Conservation (phyloP, 306 rosid genomes). For the Gillenia trifoliata region DNA sequence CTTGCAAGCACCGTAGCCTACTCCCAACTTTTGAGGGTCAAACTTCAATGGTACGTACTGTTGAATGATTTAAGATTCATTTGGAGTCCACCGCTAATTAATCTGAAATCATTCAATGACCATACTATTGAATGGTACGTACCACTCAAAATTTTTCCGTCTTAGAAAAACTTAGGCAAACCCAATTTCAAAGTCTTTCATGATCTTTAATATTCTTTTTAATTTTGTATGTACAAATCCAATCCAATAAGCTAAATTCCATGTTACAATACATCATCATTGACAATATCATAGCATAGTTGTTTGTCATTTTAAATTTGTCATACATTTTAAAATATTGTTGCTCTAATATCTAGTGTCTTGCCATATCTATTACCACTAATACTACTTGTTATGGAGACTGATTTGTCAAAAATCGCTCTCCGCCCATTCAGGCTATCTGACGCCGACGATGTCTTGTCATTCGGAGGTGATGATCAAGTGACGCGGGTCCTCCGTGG, state of each 20-base stretch:
- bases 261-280: neutral
- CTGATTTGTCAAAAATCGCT: constrained; percentile 22
- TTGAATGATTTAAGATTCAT: too few species aligned
- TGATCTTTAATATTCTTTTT: neutral
- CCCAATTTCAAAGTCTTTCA: neutral
- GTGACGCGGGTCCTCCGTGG: constrained; percentile 25
- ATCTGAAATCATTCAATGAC: too few species aligned
- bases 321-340: neutral
- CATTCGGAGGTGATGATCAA: constrained; percentile 50
- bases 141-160: too few species aligned
- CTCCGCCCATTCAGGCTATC: constrained; percentile 46
- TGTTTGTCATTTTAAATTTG: too few species aligned
- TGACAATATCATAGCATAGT: neutral
- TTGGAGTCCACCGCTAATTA: too few species aligned
- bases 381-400: constrained; percentile 15
- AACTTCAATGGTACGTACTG: too few species aligned
- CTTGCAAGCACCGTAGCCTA: too few species aligned
- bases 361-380: neutral
- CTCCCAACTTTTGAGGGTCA: too few species aligned
- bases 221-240: neutral
- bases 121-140: too few species aligned
- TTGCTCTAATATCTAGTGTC: neutral
- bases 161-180: neutral
- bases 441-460: constrained; percentile 49
- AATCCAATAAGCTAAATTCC: too few species aligned